Evolutionary conservation across 2,329 filamentous ascomycete genomes (phyloP).

Genomic region (Monilinia fructicola): DNA sequence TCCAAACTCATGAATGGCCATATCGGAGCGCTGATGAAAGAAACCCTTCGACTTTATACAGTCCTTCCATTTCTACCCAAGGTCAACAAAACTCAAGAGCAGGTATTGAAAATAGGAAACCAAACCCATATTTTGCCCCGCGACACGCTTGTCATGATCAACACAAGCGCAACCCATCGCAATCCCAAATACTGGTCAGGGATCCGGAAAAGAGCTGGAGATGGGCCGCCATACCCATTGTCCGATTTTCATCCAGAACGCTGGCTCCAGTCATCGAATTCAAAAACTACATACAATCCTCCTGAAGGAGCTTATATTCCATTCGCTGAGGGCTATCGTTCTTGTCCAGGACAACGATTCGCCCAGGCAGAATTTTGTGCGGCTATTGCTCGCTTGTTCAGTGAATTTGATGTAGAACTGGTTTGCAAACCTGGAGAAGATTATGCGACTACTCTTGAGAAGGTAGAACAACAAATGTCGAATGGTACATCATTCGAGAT

Average conservation of each 20-base stretch:
- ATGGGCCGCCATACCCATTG: neutral
- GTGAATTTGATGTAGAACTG: constrained; percentile 6
- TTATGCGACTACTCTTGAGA: neutral
- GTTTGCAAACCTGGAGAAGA: neutral
- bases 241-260: constrained; percentile 7
- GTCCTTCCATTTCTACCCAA: constrained; percentile 10
- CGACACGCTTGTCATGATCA: constrained; percentile 5
- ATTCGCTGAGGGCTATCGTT: constrained; percentile 7
- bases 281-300: neutral
- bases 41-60: neutral
- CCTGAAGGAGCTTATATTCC: constrained; percentile 2
- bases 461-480: constrained; percentile 1
- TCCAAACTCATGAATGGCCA: neutral
- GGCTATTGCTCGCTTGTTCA: neutral
- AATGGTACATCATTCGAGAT: constrained; percentile 8
- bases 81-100: neutral
- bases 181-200: constrained; percentile 7
- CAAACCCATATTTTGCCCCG: constrained; percentile 2
- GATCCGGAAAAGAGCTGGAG: neutral
- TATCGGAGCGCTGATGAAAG: constrained; percentile 8
- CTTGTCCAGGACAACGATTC: constrained; percentile 1
- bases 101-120: neutral
- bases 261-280: neutral
- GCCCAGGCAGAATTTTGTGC: constrained; percentile 4
- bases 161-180: neutral